Percentiles rank a stretch among this genome's conserved stretches.
Evolutionary conservation across 1,284 basidiomycete genomes (phyloP).

Genomic region (Cutaneotrichosporon curvatum): DNA sequence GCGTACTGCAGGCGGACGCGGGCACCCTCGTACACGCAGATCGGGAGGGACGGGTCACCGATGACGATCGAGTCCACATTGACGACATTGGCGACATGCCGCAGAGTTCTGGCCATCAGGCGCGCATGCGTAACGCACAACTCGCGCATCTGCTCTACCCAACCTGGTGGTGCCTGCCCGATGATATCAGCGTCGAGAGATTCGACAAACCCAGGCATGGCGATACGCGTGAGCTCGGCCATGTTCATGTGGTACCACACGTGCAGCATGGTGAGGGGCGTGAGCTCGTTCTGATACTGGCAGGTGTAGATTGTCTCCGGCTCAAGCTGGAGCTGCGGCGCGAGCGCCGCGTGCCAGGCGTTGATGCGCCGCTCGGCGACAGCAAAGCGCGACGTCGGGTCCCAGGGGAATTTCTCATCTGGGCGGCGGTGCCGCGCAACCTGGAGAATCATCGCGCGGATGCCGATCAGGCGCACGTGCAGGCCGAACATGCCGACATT

Average conservation of each 20-base stretch:
- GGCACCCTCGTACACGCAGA: slow-evolving; percentile 20
- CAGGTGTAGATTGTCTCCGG: slow-evolving; percentile 19
- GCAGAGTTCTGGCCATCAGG: slow-evolving; percentile 7
- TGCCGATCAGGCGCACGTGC: slow-evolving; percentile 12
- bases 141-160: slow-evolving; percentile 13
- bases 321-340: slow-evolving; percentile 14
- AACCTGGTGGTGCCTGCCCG: slow-evolving; percentile 8
- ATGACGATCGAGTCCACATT: slow-evolving; percentile 14
- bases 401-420: slow-evolving; percentile 14
- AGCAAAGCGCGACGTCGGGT: slow-evolving; percentile 7
- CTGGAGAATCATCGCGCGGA: slow-evolving; percentile 12
- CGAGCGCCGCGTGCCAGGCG: slow-evolving; percentile 11
- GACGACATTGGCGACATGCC: slow-evolving; percentile 10
- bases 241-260: slow-evolving; percentile 20
- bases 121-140: slow-evolving; percentile 13
- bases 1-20: slow-evolving; percentile 16
- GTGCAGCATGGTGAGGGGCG: slow-evolving; percentile 19
- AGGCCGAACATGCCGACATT: slow-evolving; percentile 17
- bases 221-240: slow-evolving; percentile 15
- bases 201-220: slow-evolving; percentile 19
- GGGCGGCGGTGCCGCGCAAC: slow-evolving; percentile 8
- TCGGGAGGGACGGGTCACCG: slow-evolving; percentile 14
- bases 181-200: slow-evolving; percentile 6
- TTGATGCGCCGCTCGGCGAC: slow-evolving; percentile 10
- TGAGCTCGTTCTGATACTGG: slow-evolving; percentile 17